Percentiles rank a stretch among this genome's conserved stretches.
Conservation (phyloP, 2,329 filamentous ascomycete species). For the Drechslerella coelobrocha region DNA sequence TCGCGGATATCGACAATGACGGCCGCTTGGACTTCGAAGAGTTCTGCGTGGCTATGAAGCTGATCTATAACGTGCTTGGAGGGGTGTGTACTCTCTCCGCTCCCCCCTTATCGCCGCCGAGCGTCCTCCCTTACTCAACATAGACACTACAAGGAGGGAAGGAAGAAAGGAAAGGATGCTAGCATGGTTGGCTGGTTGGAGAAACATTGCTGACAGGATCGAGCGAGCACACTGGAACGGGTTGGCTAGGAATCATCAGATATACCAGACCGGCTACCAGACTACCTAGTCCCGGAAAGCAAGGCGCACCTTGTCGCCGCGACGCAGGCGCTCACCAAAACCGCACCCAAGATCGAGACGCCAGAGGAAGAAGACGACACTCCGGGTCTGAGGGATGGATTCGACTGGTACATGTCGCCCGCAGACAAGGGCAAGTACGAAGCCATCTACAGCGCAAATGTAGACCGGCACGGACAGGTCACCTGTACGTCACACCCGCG, state of each 20-base stretch:
- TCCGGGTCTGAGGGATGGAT: constrained; percentile 87
- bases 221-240: constrained; percentile 6
- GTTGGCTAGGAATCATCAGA: constrained; percentile 77
- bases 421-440: constrained; percentile 92
- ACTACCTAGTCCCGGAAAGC: constrained; percentile 96
- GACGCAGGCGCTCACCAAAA: constrained; percentile 76
- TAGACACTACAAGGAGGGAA: not conserved
- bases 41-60: constrained; percentile 97
- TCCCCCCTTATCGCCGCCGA: constrained; percentile 6
- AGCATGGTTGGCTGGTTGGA: constrained; percentile 1
- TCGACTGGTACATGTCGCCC: constrained; percentile 99
- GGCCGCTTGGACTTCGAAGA: constrained; percentile 98
- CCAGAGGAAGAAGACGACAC: constrained; percentile 80
- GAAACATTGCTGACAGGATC: constrained; percentile 14
- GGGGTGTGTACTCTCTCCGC: constrained; percentile 71
- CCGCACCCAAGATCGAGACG: constrained; percentile 81
- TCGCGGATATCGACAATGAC: constrained; percentile 96
- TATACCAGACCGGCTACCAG: constrained; percentile 83
- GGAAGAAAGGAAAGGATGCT: constrained; percentile 22
- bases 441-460: constrained; percentile 92
- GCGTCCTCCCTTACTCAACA: too few species aligned
- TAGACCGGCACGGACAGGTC: constrained; percentile 83
- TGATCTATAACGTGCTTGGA: constrained; percentile 97
- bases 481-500: constrained; percentile 66
- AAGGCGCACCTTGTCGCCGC: constrained; percentile 91